These are phyloP conservation scores for Infundibulicybe gibba DNA, from an alignment of 768 basidiomycete genomes.

Conservation along the genomic window DNA sequence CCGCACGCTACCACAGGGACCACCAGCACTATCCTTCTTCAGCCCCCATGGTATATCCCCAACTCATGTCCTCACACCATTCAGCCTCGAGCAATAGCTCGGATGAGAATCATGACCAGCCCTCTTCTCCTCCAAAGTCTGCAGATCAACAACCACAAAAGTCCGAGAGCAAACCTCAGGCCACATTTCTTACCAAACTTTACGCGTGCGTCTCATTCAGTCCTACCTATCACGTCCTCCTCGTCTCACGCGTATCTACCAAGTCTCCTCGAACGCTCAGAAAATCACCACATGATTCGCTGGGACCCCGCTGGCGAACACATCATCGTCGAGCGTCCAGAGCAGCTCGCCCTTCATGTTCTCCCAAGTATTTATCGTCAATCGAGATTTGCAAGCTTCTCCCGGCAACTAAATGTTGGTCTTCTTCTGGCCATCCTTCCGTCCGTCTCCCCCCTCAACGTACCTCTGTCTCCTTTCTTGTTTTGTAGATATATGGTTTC, in stretches of 20 bases:
- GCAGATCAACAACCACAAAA: constrained; percentile 48
- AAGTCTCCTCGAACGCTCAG: constrained; percentile 84
- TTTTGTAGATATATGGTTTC: constrained; percentile 88
- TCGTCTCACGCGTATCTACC: constrained; percentile 12
- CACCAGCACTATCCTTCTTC: constrained; percentile 28
- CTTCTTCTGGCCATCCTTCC: constrained; percentile 25
- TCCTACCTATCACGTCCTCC: neutral
- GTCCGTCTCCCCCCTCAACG: constrained; percentile 15
- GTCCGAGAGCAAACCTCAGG: constrained; percentile 78
- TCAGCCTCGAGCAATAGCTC: constrained; percentile 35
- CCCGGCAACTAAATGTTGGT: constrained; percentile 92
- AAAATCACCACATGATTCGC: constrained; percentile 96
- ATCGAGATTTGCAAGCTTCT: constrained; percentile 96
- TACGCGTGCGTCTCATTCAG: constrained; percentile 68
- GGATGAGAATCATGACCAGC: constrained; percentile 48
- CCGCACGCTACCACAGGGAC: constrained; percentile 26
- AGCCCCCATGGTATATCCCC: constrained; percentile 27
- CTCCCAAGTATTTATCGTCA: constrained; percentile 93
- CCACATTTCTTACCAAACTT: constrained; percentile 95
- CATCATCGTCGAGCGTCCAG: constrained; percentile 93
- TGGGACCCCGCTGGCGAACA: constrained; percentile 94
- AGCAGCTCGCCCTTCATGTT: constrained; percentile 91
- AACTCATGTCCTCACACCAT: constrained; percentile 34
- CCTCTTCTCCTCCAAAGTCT: constrained; percentile 42
- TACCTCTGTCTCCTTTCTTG: constrained; percentile 11